These are phyloP conservation scores for Aspergillus hiratsukae DNA, from an alignment of 2,329 filamentous ascomycete genomes.

Conservation along the genomic window DNA sequence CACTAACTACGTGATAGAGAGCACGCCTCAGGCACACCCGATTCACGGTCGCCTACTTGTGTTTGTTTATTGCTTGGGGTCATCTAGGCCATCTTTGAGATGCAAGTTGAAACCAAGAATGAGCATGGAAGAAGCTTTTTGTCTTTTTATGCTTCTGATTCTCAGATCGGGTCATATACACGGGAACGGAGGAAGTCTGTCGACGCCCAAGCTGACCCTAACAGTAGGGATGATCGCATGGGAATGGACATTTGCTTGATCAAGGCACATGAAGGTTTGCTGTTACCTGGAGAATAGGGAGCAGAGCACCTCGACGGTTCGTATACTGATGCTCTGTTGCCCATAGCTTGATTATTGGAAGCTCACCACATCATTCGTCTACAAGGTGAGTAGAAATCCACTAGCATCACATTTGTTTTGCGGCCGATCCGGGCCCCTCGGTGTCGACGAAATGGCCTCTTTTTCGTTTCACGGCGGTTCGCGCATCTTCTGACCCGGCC, in stretches of 20 bases:
- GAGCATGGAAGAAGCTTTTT: not conserved
- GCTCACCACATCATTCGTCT: not conserved
- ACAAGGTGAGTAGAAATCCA: not conserved
- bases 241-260: not conserved
- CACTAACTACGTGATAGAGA: conserved; percentile 6
- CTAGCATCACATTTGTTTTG: not conserved
- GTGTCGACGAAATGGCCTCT: conserved; percentile 16
- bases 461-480: conserved; percentile 30
- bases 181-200: not conserved
- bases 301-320: not conserved
- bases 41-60: not conserved
- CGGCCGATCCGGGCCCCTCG: not conserved
- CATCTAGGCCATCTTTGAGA: not conserved
- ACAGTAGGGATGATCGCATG: not conserved
- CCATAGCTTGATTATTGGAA: not conserved
- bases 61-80: not conserved
- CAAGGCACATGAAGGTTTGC: not conserved
- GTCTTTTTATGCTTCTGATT: not conserved
- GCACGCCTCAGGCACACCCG: conserved; percentile 1
- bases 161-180: not conserved
- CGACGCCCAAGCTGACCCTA: not conserved
- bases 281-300: not conserved
- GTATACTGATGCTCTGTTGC: not conserved
- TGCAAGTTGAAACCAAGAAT: not conserved
- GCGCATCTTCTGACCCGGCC: conserved; percentile 13